Evolutionary conservation across 257 asterid species (phyloP), one percentile per base, ranked within the genome.

Genomic region (Pogostemon cablin): DNA sequence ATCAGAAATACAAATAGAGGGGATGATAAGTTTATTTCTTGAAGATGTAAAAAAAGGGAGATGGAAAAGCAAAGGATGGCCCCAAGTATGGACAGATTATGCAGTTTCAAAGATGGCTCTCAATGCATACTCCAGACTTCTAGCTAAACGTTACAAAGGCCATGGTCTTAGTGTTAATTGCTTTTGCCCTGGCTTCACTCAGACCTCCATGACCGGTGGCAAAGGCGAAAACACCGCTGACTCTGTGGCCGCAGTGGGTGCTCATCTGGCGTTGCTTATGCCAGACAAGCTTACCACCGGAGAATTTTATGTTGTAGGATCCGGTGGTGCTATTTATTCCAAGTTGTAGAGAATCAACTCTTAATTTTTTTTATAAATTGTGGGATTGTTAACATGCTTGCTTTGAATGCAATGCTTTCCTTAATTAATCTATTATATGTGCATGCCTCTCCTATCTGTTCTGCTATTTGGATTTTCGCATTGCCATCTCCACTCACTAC

Each of bases 161-260:
- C 15, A 42, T 9, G 83, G 82, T 3, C 12, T 82, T 10, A 86
- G 88, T 59, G 88, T 88, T 0, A 90, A 90, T 60, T 90, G 96
- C 58, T 86, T 82, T 48, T 88, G 96, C 70, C 97, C 96, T 4
- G 97, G 96, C 20, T 90, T 86, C 68, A 88, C 97, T 40, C 88
- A 72, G 48, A 90, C 97, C n/a, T 80, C 90, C 62, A 88, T 86
- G 95, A 90, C 96, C 5, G 72, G 90, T 4, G 95, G 95, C 35
- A 77, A 77, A 46, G 96, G 97, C 37, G 60, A 68, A 35, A 76
- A 79, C 76, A 85, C 95, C 0, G 76, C 95, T 12, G 74, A 80
- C 4, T 77, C 62, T 3, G 88, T 83, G 3, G 97, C 96, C 0
- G 81, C 73, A 39, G 64, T 88, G 9, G 90, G 75, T 0, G 85